Evolutionary conservation across 352 stramenopile genomes (phyloP), one percentile per base, ranked within the genome.

Genomic region (Phytophthora palmivora): DNA sequence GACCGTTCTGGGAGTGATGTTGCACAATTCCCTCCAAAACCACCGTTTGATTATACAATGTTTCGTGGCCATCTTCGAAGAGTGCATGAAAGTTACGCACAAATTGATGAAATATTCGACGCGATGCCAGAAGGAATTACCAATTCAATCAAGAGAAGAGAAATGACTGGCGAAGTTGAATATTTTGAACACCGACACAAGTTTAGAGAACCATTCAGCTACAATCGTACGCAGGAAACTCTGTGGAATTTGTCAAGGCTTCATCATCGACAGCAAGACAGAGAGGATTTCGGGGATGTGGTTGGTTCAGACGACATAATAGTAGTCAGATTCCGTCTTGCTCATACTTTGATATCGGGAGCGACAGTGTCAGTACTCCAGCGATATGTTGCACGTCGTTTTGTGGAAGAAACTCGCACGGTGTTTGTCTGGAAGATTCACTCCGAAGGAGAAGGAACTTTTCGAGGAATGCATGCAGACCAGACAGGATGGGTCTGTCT

Each of bases 361-460:
- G 9, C 19, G 10, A 46, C 47, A 4, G 56, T 51, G 11, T 59
- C 62, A 6, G 22, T 72, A 1, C n/a, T 67, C 6, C 54, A 60
- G 18, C 56, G 58, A 6, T 59, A 65, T 41, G 58, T 69, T 19
- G 41, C 49, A 3, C 58, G 58, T 15, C 56, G 71, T 16, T 89
- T 81, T 55, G 61, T 70, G 3, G 75, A 80, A 19, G 33, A 39
- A 0, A 62, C 72, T 9, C 75, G 77, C 7, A 74, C 75, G 22
- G 70, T 87, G 15, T 56, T 81, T 10, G 71, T 85, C 19, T 89
- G 79, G 77, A 78, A 76, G 19, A 67, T 55, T 0, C 58, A 78
- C 16, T 70, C 66, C 0, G 67, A 86, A 36, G 72, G 75, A 4
- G 67, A 75, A 49, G 57, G 69, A 15, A 34, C 52, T 6, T 49